Conservation (phyloP, 192 early-diverging fungal genomes). For the Umbelopsis isabellina region DNA sequence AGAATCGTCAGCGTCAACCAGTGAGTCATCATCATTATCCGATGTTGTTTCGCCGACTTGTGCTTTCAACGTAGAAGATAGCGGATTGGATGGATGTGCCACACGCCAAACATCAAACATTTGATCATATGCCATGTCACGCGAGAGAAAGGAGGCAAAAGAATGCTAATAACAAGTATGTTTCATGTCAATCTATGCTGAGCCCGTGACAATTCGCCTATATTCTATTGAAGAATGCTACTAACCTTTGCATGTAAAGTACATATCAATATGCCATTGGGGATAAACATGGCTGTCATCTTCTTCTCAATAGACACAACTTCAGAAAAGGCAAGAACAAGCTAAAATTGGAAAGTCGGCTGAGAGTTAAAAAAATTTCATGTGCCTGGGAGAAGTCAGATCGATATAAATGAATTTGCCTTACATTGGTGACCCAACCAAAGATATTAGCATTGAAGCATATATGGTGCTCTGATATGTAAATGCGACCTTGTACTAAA, state of each 20-base stretch:
- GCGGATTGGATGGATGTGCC: slow-evolving; percentile 4
- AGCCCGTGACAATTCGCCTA: background rate
- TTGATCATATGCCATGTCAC: slow-evolving; percentile 77
- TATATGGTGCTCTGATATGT: slow-evolving; percentile 77
- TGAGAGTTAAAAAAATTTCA: background rate
- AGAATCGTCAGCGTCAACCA: background rate
- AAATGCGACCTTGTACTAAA: slow-evolving; percentile 81
- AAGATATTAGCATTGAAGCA: slow-evolving; percentile 91
- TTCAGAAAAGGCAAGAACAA: slow-evolving; percentile 77
- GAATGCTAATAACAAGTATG: slow-evolving; percentile 53
- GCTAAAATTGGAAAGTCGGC: slow-evolving; percentile 28
- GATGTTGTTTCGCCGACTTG: background rate
- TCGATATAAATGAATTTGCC: slow-evolving; percentile 3
- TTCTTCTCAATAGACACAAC: slow-evolving; percentile 83
- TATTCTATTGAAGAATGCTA: background rate
- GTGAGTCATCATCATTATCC: background rate
- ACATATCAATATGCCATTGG: slow-evolving; percentile 83
- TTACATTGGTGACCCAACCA: slow-evolving; percentile 82
- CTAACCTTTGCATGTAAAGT: slow-evolving; percentile 62
- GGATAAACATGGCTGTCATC: slow-evolving; percentile 84
- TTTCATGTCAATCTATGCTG: background rate
- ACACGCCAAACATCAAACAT: slow-evolving; percentile 68
- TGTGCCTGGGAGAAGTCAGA: slow-evolving; percentile 10
- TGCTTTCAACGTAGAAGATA: background rate
- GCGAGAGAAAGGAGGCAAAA: slow-evolving; percentile 86